Evolutionary conservation across 176 grass and related monocot genomes (phyloP).

Genomic region (Alloteropsis semialata): DNA sequence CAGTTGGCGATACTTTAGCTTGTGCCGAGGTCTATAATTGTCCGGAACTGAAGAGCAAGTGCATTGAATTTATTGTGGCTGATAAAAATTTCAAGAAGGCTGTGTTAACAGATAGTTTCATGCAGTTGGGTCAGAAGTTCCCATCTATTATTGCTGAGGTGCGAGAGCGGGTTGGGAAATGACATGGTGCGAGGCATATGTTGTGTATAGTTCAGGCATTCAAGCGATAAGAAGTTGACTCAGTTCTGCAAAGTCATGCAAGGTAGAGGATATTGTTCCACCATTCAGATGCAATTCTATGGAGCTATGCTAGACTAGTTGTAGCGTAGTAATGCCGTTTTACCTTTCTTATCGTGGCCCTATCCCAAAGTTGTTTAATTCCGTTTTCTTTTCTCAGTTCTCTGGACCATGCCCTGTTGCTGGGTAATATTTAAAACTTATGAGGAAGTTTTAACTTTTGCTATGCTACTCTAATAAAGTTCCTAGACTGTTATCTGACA

Average conservation of each 20-base stretch:
- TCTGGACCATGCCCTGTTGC: neutral
- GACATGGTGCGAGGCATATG: neutral
- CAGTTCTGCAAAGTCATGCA: neutral
- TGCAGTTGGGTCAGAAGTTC: slow-evolving; percentile 21
- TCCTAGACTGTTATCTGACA: too few relatives aligned
- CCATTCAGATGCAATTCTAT: neutral
- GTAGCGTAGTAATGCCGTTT: neutral
- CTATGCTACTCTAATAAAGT: too few relatives aligned
- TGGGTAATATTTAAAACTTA: neutral
- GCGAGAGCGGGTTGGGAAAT: neutral
- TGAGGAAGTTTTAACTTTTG: too few relatives aligned
- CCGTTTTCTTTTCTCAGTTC: neutral
- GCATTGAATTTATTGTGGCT: slow-evolving; percentile 39
- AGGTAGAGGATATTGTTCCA: neutral
- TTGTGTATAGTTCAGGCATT: neutral
- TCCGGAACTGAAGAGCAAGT: slow-evolving; percentile 33
- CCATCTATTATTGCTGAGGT: slow-evolving; percentile 23
- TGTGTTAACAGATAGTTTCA: neutral
- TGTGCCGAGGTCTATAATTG: slow-evolving; percentile 41
- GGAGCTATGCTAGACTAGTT: neutral
- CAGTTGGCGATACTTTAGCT: slow-evolving; percentile 18
- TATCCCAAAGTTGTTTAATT: neutral
- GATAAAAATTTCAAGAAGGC: slow-evolving; percentile 36
- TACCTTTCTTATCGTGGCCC: too few relatives aligned
- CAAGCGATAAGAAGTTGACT: neutral